Evolutionary conservation across 78 protist species (phyloP).

Genomic region (Anaeramoeba flamelloides): DNA sequence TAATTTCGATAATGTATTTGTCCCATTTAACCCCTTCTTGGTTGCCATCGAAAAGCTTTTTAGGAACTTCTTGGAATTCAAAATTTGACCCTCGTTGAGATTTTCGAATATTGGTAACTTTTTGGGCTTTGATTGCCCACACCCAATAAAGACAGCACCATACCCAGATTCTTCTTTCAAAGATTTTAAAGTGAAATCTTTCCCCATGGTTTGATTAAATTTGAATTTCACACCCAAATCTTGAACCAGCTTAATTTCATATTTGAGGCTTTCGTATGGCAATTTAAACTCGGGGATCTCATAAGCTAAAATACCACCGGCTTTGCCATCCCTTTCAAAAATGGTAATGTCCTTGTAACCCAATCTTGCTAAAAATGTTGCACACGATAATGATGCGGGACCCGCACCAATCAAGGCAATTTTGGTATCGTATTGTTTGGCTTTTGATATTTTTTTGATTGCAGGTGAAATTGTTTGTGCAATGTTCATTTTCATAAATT

Average conservation of each 20-base stretch:
- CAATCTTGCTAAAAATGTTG: conserved; percentile 68
- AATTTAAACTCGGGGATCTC: conserved; percentile 82
- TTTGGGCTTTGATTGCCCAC: conserved; percentile 57
- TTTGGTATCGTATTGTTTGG: conserved; percentile 6
- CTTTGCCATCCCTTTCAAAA: conserved; percentile 52
- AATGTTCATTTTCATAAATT: conserved; percentile 64
- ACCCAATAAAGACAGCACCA: conserved; percentile 66
- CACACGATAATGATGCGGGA: conserved; percentile 79
- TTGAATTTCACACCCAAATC: conserved; percentile 71
- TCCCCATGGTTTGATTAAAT: conserved; percentile 40
- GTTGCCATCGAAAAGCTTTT: too few relatives aligned
- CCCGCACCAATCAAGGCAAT: conserved; percentile 80
- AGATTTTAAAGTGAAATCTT: conserved; percentile 42
- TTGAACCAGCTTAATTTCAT: conserved; percentile 55
- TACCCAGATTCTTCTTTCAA: conserved; percentile 45
- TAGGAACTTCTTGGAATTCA: too few relatives aligned
- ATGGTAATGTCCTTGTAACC: conserved; percentile 73
- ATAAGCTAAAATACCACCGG: conserved; percentile 63
- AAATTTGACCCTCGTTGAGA: too few relatives aligned
- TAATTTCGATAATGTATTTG: too few relatives aligned
- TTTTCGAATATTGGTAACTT: conserved; percentile 51
- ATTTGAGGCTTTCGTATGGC: conserved; percentile 56
- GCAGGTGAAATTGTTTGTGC: conserved; percentile 69
- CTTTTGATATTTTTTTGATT: conserved; percentile 34
- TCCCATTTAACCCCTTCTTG: too few relatives aligned